A percentile compares a stretch with the other conserved stretches of the same genome.
phyloP scores from a whole-genome alignment of 352 stramenopile species.

The Blastocystis sp. region DNA sequence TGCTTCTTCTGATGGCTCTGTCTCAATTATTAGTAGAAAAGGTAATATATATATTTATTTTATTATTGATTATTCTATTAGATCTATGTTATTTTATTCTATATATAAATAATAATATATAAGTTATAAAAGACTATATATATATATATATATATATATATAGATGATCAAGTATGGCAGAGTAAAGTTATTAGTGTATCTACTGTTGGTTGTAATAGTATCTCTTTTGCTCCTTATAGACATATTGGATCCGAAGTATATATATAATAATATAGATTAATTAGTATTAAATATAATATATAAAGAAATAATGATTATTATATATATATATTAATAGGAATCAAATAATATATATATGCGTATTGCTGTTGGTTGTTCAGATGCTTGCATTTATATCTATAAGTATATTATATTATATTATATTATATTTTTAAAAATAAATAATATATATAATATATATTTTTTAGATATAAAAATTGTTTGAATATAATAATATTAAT shows the following conservation, averaged over 20 bases:
- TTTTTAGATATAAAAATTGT: not conserved
- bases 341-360: too few relatives aligned
- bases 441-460: not conserved
- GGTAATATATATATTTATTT: slow-evolving; percentile 41
- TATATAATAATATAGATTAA: too few relatives aligned
- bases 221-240: slow-evolving; percentile 75
- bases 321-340: too few relatives aligned
- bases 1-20: slow-evolving; percentile 74
- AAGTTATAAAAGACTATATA: not conserved
- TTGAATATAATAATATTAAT: not conserved
- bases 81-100: not conserved
- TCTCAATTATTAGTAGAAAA: slow-evolving; percentile 53
- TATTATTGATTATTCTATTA: too few relatives aligned
- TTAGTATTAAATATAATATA: too few relatives aligned
- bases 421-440: slow-evolving; percentile 7
- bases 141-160: slow-evolving; percentile 45
- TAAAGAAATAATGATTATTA: too few relatives aligned
- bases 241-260: slow-evolving; percentile 47
- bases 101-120: too few relatives aligned
- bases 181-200: slow-evolving; percentile 65
- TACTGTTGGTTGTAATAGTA: slow-evolving; percentile 73
- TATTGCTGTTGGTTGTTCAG: slow-evolving; percentile 80
- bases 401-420: slow-evolving; percentile 42
- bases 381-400: slow-evolving; percentile 91
- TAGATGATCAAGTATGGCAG: slow-evolving; percentile 57